Evolutionary conservation across 805 yeast species (phyloP).

Genomic region (Torulaspora franciscae): DNA sequence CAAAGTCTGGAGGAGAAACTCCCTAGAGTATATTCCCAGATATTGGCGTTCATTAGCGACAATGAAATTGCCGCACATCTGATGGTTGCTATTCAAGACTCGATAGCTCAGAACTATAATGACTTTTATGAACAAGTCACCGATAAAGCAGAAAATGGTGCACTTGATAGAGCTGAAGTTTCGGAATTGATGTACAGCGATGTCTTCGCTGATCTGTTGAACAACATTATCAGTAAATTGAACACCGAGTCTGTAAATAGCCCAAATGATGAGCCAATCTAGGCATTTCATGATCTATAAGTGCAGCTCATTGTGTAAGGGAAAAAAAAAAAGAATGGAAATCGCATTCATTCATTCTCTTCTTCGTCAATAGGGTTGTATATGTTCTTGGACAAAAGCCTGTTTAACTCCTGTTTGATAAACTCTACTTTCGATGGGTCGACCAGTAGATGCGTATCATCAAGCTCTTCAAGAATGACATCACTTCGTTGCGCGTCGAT

Average conservation of each 20-base stretch:
- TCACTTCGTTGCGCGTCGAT: constrained; percentile 75
- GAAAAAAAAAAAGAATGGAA: background rate
- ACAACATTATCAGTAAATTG: constrained; percentile 30
- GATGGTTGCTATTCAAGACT: constrained; percentile 62
- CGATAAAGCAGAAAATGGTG: constrained; percentile 24
- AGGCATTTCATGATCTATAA: background rate
- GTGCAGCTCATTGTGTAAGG: background rate
- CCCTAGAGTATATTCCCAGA: constrained; percentile 51
- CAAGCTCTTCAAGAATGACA: constrained; percentile 72
- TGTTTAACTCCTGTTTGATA: constrained; percentile 72
- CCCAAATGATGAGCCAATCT: background rate
- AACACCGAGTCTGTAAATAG: constrained; percentile 6
- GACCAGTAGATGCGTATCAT: constrained; percentile 83
- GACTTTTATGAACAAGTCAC: constrained; percentile 41
- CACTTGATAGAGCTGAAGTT: constrained; percentile 30
- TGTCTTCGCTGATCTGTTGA: constrained; percentile 48
- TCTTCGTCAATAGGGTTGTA: constrained; percentile 81
- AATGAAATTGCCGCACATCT: constrained; percentile 45
- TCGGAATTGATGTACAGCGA: constrained; percentile 62
- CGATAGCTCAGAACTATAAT: constrained; percentile 54
- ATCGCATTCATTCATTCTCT: constrained; percentile 30
- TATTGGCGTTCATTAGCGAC: constrained; percentile 54
- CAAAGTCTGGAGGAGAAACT: constrained; percentile 49
- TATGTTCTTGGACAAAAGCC: constrained; percentile 72
- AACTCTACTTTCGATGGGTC: constrained; percentile 70